These are phyloP conservation scores for Fragaria ananassa DNA, from an alignment of 306 rosid species.

Conservation along the genomic window DNA sequence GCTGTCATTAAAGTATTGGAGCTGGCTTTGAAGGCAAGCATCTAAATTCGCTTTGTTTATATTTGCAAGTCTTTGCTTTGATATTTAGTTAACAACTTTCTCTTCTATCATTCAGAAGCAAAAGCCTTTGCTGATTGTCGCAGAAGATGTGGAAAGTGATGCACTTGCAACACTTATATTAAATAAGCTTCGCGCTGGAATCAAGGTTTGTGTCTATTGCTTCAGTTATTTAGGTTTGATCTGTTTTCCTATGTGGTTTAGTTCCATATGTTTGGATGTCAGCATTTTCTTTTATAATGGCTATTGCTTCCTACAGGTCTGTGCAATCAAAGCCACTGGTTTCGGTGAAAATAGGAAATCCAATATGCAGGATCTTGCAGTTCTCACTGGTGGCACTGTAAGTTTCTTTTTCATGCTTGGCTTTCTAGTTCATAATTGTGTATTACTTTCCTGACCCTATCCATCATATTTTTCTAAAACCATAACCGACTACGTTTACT, in stretches of 20 bases:
- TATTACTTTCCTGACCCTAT: neutral
- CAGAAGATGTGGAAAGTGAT: slow-evolving; percentile 94
- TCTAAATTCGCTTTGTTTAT: neutral
- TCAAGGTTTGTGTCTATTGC: slow-evolving; percentile 53
- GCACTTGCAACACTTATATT: slow-evolving; percentile 81
- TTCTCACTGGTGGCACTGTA: slow-evolving; percentile 84
- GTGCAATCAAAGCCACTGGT: slow-evolving; percentile 94
- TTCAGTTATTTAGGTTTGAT: neutral
- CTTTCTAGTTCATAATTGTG: neutral
- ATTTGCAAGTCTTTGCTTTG: neutral
- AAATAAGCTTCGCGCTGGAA: slow-evolving; percentile 96
- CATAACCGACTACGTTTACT: neutral
- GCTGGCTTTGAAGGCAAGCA: slow-evolving; percentile 76
- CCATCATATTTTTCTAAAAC: neutral
- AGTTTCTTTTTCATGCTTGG: slow-evolving; percentile 13
- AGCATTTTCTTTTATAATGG: slow-evolving; percentile 5
- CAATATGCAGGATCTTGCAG: slow-evolving; percentile 78
- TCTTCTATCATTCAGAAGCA: slow-evolving; percentile 52
- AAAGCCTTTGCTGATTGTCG: slow-evolving; percentile 74
- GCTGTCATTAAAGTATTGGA: slow-evolving; percentile 80
- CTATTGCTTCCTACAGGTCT: slow-evolving; percentile 46
- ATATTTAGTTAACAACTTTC: slow-evolving; percentile 7
- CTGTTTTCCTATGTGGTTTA: neutral
- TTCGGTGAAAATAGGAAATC: slow-evolving; percentile 91
- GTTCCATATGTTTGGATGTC: neutral